Evolutionary conservation across 2,329 filamentous ascomycete genomes (phyloP), one percentile per base, ranked within the genome.

Genomic region (Epichloe sp.): DNA sequence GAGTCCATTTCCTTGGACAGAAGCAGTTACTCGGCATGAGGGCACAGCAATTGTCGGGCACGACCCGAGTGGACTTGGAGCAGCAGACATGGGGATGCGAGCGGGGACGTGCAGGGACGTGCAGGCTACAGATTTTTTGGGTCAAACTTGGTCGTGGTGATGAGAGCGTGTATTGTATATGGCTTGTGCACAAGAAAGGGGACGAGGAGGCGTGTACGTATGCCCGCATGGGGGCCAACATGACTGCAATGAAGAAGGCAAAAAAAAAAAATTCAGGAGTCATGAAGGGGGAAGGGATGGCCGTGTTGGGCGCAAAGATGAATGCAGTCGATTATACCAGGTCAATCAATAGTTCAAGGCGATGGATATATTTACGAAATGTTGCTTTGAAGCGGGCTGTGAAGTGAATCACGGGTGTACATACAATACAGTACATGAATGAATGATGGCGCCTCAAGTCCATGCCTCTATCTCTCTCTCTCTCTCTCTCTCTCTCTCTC

Each of bases 261-360:
- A 12, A 26, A 26, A 26, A 7, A 23, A 23, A 23, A 6, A 21
- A 23, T 2, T 3, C 5, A 19, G 43, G 40, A 11, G 2, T 7
- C 17, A 40, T 37, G 17, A 7, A 10, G 2, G 12, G 12, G 26
- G 35, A 7, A 11, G 35, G 8, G 12, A 48, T 41, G 46, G 46
- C 6, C 5, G 36, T 31, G 36, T 11, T 46, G 36, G 15, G 8
- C 15, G 44, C 35, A 31, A 19, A 43, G 10, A 26, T 41, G 34
- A 19, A 14, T 19, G 36, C 48, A 34, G n/a, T 41, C 48, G 11
- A 44, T 50, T 45, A 46, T 45, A 46, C 42, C 48, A 50, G 40
- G 48, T 50, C 48, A 15, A 50, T n/a, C 10, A 35, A 38, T 14
- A 38, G 14, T n/a, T n/a, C 26, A 49, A 36, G 19, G 23, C 26